A percentile compares a stretch with the other conserved stretches of the same genome.
Evolutionary conservation across 192 early-diverging fungal genomes (phyloP).

Genomic region (Umbelopsis sp.): DNA sequence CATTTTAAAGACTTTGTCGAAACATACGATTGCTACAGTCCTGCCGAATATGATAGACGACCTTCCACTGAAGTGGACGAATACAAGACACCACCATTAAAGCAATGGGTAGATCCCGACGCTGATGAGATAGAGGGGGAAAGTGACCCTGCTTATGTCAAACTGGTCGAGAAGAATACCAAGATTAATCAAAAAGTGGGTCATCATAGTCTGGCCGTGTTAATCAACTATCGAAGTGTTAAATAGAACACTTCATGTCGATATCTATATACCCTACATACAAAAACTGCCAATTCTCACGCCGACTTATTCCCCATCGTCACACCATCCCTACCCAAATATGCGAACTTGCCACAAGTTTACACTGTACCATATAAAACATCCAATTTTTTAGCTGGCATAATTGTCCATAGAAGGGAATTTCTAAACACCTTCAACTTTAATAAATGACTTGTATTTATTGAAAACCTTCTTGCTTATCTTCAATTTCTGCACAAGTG

Average conservation of each 20-base stretch:
- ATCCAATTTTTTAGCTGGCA: neutral
- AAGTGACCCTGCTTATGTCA: neutral
- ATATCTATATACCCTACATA: too few species aligned
- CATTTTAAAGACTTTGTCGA: constrained; percentile 15
- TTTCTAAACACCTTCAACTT: neutral
- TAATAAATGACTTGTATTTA: neutral
- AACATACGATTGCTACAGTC: neutral
- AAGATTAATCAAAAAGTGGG: constrained; percentile 7
- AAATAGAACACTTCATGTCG: neutral
- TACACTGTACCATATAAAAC: neutral
- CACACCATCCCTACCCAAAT: too few species aligned
- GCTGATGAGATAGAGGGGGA: neutral
- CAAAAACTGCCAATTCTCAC: neutral
- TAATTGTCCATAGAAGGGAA: neutral
- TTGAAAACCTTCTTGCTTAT: neutral
- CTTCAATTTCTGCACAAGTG: neutral
- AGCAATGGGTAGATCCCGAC: neutral
- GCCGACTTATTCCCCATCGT: neutral
- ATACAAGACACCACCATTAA: neutral
- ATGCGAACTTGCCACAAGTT: neutral
- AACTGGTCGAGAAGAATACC: constrained; percentile 5
- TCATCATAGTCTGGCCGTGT: constrained; percentile 2
- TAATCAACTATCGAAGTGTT: constrained; percentile 3
- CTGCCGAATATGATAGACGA: constrained; percentile 11
- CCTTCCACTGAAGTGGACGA: neutral